A percentile compares a stretch with the other conserved stretches of the same genome.
Evolutionary conservation across 495 filamentous ascomycete species (phyloP).

Genomic region (Penicillium cataractarum): DNA sequence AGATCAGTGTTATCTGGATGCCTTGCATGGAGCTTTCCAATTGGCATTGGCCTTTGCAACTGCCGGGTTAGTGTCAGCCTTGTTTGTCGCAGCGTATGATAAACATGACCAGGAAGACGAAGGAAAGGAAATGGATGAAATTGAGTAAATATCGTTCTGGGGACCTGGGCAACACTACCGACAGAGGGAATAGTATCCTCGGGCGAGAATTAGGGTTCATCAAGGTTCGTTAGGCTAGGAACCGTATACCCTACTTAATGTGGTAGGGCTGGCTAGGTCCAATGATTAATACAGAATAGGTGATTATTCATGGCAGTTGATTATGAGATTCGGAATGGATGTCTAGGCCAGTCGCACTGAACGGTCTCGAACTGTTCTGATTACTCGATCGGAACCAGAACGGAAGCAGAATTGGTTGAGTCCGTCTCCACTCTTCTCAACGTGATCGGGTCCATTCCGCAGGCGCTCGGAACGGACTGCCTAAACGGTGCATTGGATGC

Average conservation of each 20-base stretch:
- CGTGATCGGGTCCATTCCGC: constrained; percentile 1
- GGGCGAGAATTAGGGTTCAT: background rate
- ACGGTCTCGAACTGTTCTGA: background rate
- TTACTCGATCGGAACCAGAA: background rate
- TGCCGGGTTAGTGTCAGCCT: constrained; percentile 4
- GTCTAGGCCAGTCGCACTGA: background rate
- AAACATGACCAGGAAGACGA: background rate
- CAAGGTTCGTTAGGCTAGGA: background rate
- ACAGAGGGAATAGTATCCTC: background rate
- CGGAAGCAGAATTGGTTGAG: background rate
- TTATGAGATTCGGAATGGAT: background rate
- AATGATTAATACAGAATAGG: background rate
- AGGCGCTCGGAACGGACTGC: constrained; percentile 15
- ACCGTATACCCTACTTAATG: background rate
- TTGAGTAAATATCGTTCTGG: background rate
- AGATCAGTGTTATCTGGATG: constrained; percentile 17
- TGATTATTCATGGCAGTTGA: background rate
- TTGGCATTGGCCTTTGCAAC: constrained; percentile 7
- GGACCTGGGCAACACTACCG: background rate
- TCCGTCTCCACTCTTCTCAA: constrained; percentile 1
- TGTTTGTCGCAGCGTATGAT: constrained; percentile 6
- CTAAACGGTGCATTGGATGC: constrained; percentile 10
- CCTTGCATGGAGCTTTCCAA: constrained; percentile 14
- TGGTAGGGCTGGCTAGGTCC: background rate
- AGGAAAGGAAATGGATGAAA: background rate